Percentiles rank a stretch among this genome's conserved stretches.
These are phyloP conservation scores for Dioszegia hungarica DNA, from an alignment of 768 basidiomycete genomes.

Conservation along the genomic window DNA sequence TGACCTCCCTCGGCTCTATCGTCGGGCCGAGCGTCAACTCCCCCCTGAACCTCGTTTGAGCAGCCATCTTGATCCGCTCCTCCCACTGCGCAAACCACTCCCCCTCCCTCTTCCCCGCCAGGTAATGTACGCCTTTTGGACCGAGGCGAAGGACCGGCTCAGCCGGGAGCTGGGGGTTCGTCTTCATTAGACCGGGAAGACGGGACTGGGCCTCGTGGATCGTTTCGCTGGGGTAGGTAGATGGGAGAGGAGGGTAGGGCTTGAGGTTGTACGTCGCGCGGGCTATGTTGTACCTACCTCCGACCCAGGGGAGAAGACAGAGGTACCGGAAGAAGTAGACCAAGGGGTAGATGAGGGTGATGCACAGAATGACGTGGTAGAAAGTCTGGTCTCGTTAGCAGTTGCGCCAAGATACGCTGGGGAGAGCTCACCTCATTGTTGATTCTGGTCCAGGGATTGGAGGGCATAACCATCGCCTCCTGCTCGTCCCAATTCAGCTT, in stretches of 20 bases:
- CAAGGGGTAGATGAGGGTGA: constrained; percentile 70
- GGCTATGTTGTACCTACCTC: constrained; percentile 52
- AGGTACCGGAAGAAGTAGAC: constrained; percentile 73
- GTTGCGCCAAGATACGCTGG: too few species aligned
- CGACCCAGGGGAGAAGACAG: constrained; percentile 56
- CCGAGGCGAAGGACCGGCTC: constrained; percentile 38
- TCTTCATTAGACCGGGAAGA: constrained; percentile 21
- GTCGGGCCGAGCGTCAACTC: too few species aligned
- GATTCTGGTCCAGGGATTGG: constrained; percentile 54
- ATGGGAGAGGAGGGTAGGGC: constrained; percentile 32
- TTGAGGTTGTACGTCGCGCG: constrained; percentile 25
- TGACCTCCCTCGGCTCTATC: too few species aligned
- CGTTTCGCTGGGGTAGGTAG: constrained; percentile 24
- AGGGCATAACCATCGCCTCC: constrained; percentile 63
- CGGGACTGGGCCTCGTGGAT: constrained; percentile 19
- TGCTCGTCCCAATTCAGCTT: constrained; percentile 54
- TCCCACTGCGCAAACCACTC: constrained; percentile 80
- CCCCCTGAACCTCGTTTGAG: too few species aligned
- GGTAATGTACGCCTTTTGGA: constrained; percentile 47
- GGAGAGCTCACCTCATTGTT: constrained; percentile 20
- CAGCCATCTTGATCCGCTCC: constrained; percentile 60
- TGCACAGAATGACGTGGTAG: constrained; percentile 64
- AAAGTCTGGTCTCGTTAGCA: constrained; percentile 56
- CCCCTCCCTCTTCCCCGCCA: constrained; percentile 63
- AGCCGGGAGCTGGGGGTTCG: constrained; percentile 27